phyloP scores from a whole-genome alignment of 1,284 basidiomycete genomes.

The Tetrapyrgos nigripes region DNA sequence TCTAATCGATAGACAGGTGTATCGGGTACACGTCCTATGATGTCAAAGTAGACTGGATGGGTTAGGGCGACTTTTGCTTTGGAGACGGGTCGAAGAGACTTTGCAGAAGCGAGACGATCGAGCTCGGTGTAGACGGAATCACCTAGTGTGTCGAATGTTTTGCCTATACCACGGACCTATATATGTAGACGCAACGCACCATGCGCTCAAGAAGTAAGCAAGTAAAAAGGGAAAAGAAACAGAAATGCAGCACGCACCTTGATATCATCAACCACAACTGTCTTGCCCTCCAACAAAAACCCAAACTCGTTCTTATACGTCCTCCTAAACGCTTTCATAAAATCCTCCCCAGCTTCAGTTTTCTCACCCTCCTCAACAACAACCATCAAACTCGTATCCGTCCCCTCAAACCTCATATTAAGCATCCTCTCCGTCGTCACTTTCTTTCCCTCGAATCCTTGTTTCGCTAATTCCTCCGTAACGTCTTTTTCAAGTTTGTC shows the following conservation, averaged over 20 bases:
- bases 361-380: conserved; percentile 53
- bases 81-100: conserved; percentile 46
- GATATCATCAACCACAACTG: conserved; percentile 89
- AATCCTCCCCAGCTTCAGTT: conserved; percentile 68
- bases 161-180: conserved; percentile 80
- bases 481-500: conserved; percentile 75
- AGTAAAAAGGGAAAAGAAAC: background rate
- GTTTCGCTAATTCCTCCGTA: conserved; percentile 66
- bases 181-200: too few species aligned
- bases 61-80: conserved; percentile 53
- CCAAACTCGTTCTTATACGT: conserved; percentile 89
- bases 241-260: conserved; percentile 61
- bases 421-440: conserved; percentile 83
- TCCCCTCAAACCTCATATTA: conserved; percentile 93
- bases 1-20: conserved; percentile 84
- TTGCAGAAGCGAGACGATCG: conserved; percentile 42
- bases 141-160: conserved; percentile 86
- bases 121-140: conserved; percentile 83
- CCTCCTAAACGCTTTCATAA: conserved; percentile 79
- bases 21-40: conserved; percentile 71
- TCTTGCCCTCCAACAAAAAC: conserved; percentile 84
- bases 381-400: conserved; percentile 92
- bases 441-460: conserved; percentile 80
- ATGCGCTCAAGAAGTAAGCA: too few species aligned
- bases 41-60: conserved; percentile 83